Evolutionary conservation across 2,329 filamentous ascomycete species (phyloP).

Genomic region (Cytospora mali): DNA sequence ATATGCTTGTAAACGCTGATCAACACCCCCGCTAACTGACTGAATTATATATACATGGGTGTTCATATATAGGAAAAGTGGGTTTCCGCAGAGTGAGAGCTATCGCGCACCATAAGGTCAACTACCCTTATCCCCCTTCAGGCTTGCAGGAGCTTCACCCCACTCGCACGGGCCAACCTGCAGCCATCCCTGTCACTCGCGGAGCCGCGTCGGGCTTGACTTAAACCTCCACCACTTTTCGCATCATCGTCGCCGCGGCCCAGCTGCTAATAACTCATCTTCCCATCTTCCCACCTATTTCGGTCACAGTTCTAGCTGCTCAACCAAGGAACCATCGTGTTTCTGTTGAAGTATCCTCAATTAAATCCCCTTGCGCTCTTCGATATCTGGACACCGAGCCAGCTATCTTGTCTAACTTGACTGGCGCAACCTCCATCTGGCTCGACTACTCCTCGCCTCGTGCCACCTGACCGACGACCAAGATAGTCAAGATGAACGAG

Average conservation of each 20-base stretch:
- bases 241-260: slow-evolving; percentile 27
- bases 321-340: not conserved
- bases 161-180: not conserved
- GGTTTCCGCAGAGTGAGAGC: too few relatives aligned
- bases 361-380: not conserved
- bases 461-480: slow-evolving; percentile 35
- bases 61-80: too few relatives aligned
- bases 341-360: not conserved
- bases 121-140: too few relatives aligned
- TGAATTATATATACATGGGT: too few relatives aligned
- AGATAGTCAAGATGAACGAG: slow-evolving; percentile 62
- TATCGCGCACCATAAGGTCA: too few relatives aligned
- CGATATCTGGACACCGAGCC: not conserved
- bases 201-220: slow-evolving; percentile 32
- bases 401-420: not conserved
- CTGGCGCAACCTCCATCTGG: slow-evolving; percentile 7
- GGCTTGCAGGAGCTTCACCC: too few relatives aligned
- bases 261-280: not conserved
- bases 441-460: not conserved
- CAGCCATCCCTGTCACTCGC: not conserved
- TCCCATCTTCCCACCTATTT: not conserved
- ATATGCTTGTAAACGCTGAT: too few relatives aligned
- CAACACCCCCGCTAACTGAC: too few relatives aligned
- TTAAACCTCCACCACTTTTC: slow-evolving; percentile 42
- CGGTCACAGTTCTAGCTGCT: not conserved